Evolutionary conservation across 108 stramenopile genomes (phyloP).

Genomic region (Skeletonema tropicum): DNA sequence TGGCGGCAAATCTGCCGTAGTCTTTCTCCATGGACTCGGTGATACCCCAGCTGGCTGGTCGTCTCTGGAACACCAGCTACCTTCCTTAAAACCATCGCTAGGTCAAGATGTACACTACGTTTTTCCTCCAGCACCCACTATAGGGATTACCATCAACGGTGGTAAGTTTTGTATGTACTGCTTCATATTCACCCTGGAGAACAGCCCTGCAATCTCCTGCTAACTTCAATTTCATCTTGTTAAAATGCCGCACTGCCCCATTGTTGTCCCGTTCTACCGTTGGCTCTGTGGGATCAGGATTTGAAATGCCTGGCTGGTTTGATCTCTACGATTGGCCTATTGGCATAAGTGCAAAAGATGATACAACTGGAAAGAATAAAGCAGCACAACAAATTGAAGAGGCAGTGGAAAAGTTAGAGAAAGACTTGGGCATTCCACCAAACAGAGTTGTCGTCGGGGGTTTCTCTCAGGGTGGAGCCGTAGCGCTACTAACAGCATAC

Average conservation of each 20-base stretch:
- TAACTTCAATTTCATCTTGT: no score
- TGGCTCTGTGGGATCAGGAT: no score
- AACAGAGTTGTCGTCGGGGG: constrained; percentile 82
- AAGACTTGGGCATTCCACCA: constrained; percentile 57
- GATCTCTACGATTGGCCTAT: constrained; percentile 91
- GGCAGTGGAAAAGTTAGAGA: constrained; percentile 50
- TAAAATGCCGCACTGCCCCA: no score
- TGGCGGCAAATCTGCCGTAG: constrained; percentile 48
- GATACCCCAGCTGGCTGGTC: constrained; percentile 84
- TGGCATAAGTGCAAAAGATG: constrained; percentile 66
- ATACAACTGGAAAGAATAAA: constrained; percentile 52
- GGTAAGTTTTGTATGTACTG: no score
- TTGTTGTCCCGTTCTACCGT: no score
- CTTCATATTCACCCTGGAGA: no score
- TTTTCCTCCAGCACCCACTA: constrained; percentile 83
- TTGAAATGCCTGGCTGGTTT: constrained; percentile 89
- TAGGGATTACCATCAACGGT: constrained; percentile 84
- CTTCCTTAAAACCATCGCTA: constrained; percentile 56
- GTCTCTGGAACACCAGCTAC: constrained; percentile 51
- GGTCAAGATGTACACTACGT: constrained; percentile 60
- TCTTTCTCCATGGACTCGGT: constrained; percentile 81
- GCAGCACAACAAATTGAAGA: constrained; percentile 57
- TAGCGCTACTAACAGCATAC: constrained; percentile 76
- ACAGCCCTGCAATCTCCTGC: no score
- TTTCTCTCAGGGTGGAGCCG: constrained; percentile 85